phyloP scores from a whole-genome alignment of 164 flowering plant genomes.

The Nymphaea thermarum region DNA sequence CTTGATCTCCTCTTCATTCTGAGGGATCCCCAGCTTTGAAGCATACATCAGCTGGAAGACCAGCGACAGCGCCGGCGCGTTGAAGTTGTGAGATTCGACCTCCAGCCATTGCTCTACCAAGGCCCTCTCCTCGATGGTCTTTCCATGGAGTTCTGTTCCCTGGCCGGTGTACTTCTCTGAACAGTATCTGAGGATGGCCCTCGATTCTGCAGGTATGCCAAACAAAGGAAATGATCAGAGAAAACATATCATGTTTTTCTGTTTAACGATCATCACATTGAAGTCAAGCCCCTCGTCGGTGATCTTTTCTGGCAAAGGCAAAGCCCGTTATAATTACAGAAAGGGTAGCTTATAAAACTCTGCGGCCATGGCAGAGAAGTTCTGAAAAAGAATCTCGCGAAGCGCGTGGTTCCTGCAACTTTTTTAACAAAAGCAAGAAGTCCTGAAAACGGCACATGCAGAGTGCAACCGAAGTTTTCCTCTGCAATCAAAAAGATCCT shows the following conservation, averaged over 20 bases:
- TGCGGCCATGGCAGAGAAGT: too few species aligned
- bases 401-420: too few species aligned
- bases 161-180: constrained; percentile 3
- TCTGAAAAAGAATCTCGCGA: too few species aligned
- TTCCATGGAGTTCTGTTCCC: constrained; percentile 7
- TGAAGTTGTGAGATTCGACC: constrained; percentile 7
- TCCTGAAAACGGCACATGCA: too few species aligned
- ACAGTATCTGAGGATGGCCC: constrained; percentile 6
- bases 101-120: constrained; percentile 6
- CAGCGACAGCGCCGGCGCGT: constrained; percentile 3
- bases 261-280: neutral
- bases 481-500: too few species aligned
- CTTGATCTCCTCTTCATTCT: constrained; percentile 1
- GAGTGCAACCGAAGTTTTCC: too few species aligned
- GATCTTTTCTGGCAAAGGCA: too few species aligned
- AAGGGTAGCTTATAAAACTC: too few species aligned
- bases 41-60: constrained; percentile 3
- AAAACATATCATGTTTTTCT: neutral
- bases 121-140: constrained; percentile 3
- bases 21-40: constrained; percentile 1
- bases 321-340: too few species aligned
- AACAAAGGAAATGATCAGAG: neutral
- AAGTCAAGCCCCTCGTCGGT: too few species aligned
- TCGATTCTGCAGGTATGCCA: constrained; percentile 6
- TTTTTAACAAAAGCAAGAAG: too few species aligned